phyloP scores from a whole-genome alignment of 768 basidiomycete species.

The Pleurotus citrinopileatus region DNA sequence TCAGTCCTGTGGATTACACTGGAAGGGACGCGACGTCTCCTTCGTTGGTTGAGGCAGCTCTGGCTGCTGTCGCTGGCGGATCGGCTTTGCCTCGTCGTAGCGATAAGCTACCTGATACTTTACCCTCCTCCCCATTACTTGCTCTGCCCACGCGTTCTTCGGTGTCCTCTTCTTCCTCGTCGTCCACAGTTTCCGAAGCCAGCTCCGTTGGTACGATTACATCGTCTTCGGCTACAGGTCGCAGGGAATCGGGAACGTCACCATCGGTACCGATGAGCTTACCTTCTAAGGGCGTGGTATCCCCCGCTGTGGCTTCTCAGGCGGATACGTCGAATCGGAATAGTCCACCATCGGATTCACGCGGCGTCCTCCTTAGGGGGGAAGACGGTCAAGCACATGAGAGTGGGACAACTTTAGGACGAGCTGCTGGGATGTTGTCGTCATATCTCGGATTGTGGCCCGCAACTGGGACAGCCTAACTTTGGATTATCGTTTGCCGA shows the following conservation, averaged over 20 bases:
- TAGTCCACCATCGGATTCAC: background rate
- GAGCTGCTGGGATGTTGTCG: constrained; percentile 9
- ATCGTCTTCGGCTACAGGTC: background rate
- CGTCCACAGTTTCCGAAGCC: background rate
- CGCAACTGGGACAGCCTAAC: background rate
- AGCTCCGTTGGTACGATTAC: background rate
- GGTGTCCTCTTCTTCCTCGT: background rate
- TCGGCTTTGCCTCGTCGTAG: background rate
- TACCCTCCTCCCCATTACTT: background rate
- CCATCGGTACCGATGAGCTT: background rate
- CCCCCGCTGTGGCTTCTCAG: background rate
- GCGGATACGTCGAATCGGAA: background rate
- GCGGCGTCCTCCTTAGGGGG: background rate
- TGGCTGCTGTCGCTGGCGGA: background rate
- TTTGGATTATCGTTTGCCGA: background rate
- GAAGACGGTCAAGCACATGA: background rate
- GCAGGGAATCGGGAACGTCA: no score
- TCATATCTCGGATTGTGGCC: constrained; percentile 7
- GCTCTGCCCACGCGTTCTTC: background rate
- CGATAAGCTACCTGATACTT: background rate
- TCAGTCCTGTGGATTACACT: constrained; percentile 1
- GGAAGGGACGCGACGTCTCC: background rate
- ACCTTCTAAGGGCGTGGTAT: background rate
- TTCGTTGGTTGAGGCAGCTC: constrained; percentile 5
- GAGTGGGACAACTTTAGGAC: background rate